phyloP scores from a whole-genome alignment of 2,329 filamentous ascomycete species.

The Xylariaceae sp. region DNA sequence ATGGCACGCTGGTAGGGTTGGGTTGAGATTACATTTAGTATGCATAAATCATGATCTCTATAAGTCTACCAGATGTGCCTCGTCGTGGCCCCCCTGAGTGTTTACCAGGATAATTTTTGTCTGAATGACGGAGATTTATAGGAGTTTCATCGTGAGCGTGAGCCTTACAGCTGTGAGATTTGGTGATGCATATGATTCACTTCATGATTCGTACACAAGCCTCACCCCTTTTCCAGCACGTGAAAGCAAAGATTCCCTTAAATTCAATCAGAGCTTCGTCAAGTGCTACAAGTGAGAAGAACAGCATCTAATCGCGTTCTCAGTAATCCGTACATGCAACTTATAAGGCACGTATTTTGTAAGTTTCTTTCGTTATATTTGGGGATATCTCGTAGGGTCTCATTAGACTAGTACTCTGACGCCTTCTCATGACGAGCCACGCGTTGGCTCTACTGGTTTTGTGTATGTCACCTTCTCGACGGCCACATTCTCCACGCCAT shows the following conservation, averaged over 20 bases:
- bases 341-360: background rate
- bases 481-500: constrained; percentile 71
- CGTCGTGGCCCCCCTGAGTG: no score
- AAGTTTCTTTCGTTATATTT: constrained; percentile 7
- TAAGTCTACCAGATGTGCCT: background rate
- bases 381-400: constrained; percentile 16
- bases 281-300: background rate
- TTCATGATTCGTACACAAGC: no score
- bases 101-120: background rate
- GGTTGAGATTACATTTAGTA: background rate
- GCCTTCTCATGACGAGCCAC: constrained; percentile 41
- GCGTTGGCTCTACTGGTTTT: constrained; percentile 61
- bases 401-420: constrained; percentile 14
- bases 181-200: no score
- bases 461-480: constrained; percentile 85
- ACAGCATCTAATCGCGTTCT: background rate
- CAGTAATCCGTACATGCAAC: no score
- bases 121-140: background rate
- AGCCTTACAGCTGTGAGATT: no score
- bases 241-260: no score
- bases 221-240: background rate
- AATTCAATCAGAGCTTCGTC: no score
- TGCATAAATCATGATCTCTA: background rate
- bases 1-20: background rate
- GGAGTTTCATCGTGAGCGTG: no score